Percentiles rank a stretch among this genome's conserved stretches.
Evolutionary conservation across 441 rosid genomes (phyloP).

Genomic region (Rhodomyrtus psidioides): DNA sequence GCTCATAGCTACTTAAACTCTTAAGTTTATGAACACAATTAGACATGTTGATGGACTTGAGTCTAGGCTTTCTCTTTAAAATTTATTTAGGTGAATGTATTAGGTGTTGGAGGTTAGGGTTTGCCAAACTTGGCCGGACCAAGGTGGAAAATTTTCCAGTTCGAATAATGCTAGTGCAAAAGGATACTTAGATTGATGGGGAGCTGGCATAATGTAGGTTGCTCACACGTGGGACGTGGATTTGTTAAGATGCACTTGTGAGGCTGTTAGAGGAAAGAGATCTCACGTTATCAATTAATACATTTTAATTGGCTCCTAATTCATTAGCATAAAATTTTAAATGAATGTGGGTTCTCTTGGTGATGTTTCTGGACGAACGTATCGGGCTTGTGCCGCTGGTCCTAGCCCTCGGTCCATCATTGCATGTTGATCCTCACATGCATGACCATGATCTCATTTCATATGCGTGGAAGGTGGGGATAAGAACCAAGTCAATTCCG

Average conservation of each 20-base stretch:
- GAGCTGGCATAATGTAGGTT: neutral
- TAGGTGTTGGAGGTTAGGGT: no score
- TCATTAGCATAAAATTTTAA: neutral
- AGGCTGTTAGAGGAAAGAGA: neutral
- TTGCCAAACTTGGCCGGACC: neutral
- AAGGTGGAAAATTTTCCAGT: neutral
- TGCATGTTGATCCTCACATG: neutral
- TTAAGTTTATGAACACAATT: neutral
- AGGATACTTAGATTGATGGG: neutral
- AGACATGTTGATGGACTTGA: rapidly evolving
- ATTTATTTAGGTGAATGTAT: rapidly evolving
- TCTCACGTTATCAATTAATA: neutral
- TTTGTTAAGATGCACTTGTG: neutral
- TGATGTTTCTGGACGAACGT: rapidly evolving
- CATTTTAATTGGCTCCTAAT: neutral
- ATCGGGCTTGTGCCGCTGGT: rapidly evolving
- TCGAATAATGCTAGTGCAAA: neutral
- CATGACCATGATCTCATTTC: neutral
- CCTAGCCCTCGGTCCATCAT: neutral
- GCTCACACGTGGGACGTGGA: neutral
- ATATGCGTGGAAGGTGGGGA: neutral
- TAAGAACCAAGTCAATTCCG: neutral
- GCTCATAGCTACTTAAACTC: neutral
- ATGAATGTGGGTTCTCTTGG: rapidly evolving
- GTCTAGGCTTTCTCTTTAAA: rapidly evolving